phyloP scores from a whole-genome alignment of 2,329 filamentous ascomycete genomes.

The Truncatella angustata region DNA sequence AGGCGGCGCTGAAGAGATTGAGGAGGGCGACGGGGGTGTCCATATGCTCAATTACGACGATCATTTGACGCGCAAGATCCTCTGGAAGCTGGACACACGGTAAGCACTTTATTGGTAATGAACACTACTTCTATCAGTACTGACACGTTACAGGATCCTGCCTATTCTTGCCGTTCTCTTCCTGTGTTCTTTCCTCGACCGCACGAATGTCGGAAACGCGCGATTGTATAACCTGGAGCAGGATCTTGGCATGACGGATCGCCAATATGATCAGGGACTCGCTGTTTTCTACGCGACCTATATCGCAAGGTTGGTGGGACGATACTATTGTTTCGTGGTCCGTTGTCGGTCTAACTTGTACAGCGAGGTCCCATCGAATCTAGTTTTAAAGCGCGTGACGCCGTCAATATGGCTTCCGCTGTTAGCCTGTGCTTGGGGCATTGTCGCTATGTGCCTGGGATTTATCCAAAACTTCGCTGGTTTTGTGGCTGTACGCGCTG shows the following conservation, averaged over 20 bases:
- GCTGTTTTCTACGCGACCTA: conserved; percentile 66
- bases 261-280: conserved; percentile 63
- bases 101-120: conserved; percentile 23
- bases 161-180: conserved; percentile 64
- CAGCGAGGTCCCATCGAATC: conserved; percentile 63
- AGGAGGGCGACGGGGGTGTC: conserved; percentile 18
- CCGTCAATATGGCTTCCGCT: conserved; percentile 60
- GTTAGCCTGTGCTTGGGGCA: conserved; percentile 56
- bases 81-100: conserved; percentile 55
- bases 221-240: conserved; percentile 61
- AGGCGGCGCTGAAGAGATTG: conserved; percentile 22
- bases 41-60: conserved; percentile 15
- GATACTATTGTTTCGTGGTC: too few species aligned
- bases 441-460: conserved; percentile 55
- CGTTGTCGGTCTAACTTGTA: too few species aligned
- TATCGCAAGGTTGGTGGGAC: conserved; percentile 50
- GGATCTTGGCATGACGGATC: conserved; percentile 55
- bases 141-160: conserved; percentile 45
- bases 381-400: conserved; percentile 60
- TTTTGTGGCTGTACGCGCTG: conserved; percentile 60
- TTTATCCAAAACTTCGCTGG: conserved; percentile 52
- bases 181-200: conserved; percentile 63
- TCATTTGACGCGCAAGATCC: conserved; percentile 38
- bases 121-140: background rate
- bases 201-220: conserved; percentile 73